Evolutionary conservation across 2,329 filamentous ascomycete species (phyloP), one percentile per base, ranked within the genome.

Genomic region (Venturia carpophila): DNA sequence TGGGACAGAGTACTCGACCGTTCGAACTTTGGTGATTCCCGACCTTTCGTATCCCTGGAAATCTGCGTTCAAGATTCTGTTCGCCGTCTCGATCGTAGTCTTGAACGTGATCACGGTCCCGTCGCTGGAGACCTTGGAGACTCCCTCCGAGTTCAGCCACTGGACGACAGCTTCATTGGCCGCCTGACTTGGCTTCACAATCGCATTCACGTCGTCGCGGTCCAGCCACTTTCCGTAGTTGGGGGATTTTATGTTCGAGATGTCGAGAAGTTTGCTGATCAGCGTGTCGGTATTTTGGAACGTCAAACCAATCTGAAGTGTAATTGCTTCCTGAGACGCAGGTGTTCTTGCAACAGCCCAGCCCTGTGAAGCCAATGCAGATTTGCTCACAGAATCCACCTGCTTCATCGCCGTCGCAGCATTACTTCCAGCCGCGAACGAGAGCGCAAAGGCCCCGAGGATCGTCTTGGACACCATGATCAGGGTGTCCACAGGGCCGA

Each of bases 151-250:
- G 0, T 62, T 62, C 27, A 89, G 77, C 86, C 87, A 89, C 7
- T 74, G 71, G 2, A 83, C 68, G n/a, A 89, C 79, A 2, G 77
- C 77, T 34, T 77, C 71, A 17, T 79, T 79, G 17, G 83, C 80
- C 67, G 84, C 77, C 1, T 82, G 76, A 2, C 78, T 73, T 1
- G 84, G 84, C 68, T 78, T 77, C 60, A 86, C 75, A 21, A 86
- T 76, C 63, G 81, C 76, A 55, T 82, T 76, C 41, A 86, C 80
- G 69, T 87, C 80, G 45, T 85, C 79, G 19, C 82, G 81, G 65
- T 81, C 84, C 74, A 89, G 74, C 69, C 88, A 83, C 69, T 80
- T 76, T 41, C 86, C 86, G 71, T 89, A 89, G 24, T 75, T 62
- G 13, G 30, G 30, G 1, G 60, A 62, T 24, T 62, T 62, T 6